These are phyloP conservation scores for Fusarium incarnatum DNA, from an alignment of 2,329 filamentous ascomycete genomes.

Conservation along the genomic window DNA sequence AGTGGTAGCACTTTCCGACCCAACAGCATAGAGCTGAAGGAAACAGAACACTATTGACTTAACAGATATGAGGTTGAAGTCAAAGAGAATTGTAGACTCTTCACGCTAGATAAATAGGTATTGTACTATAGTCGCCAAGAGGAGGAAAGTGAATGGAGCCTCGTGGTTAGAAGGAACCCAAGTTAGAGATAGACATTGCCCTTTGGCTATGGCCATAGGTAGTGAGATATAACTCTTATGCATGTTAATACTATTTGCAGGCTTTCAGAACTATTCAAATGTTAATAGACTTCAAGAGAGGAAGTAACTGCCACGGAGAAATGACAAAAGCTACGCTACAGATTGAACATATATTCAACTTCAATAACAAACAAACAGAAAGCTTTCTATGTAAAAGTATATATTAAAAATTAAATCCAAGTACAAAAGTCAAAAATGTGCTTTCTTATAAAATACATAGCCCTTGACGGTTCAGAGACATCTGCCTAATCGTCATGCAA, in stretches of 20 bases:
- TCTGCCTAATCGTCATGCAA: not conserved
- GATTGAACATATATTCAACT: not conserved
- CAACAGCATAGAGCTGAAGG: not conserved
- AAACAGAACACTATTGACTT: not conserved
- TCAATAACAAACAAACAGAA: fast-evolving
- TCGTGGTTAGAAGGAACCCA: no score
- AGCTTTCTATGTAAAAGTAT: fast-evolving
- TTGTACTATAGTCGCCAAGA: fast-evolving
- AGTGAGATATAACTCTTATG: no score
- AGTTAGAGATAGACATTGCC: not conserved
- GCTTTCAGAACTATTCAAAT: no score
- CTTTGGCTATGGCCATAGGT: no score
- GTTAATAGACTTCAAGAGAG: not conserved
- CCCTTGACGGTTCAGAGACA: not conserved
- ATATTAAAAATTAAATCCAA: fast-evolving
- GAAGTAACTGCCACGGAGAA: not conserved
- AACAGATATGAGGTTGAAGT: not conserved
- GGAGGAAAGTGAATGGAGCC: not conserved
- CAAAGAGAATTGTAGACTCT: no score
- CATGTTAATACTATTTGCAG: no score
- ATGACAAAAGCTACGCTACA: not conserved
- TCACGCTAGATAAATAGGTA: no score
- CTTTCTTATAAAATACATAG: not conserved
- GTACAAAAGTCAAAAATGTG: not conserved
- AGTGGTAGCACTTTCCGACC: not conserved